Percentiles rank a stretch among this genome's conserved stretches.
Evolutionary conservation across 768 basidiomycete genomes (phyloP).

Genomic region (Austroboletus eburneus): DNA sequence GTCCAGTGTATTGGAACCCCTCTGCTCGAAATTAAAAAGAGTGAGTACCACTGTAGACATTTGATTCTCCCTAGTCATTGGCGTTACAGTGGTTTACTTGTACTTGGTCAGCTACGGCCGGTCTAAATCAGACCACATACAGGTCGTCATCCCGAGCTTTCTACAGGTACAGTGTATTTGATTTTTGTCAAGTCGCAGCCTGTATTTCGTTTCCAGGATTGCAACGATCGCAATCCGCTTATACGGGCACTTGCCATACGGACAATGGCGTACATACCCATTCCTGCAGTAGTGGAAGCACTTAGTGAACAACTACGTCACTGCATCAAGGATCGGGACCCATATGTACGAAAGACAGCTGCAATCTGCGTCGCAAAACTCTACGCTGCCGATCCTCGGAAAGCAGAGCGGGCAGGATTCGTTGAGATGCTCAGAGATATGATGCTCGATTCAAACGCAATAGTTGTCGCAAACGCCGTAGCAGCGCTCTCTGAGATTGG

Average conservation of each 20-base stretch:
- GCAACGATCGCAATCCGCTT: slow-evolving; percentile 92
- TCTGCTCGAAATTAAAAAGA: slow-evolving; percentile 97
- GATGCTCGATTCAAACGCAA: slow-evolving; percentile 90
- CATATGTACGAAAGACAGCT: slow-evolving; percentile 98
- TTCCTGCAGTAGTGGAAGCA: slow-evolving; percentile 80
- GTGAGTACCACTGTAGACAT: slow-evolving; percentile 41
- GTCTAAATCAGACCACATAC: slow-evolving; percentile 89
- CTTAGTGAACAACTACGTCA: slow-evolving; percentile 89
- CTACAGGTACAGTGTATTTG: slow-evolving; percentile 56
- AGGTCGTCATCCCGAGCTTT: slow-evolving; percentile 86
- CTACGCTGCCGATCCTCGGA: slow-evolving; percentile 81
- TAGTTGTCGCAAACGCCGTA: slow-evolving; percentile 95
- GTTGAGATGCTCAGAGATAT: slow-evolving; percentile 89
- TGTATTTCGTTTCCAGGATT: slow-evolving; percentile 58
- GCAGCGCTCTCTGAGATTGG: slow-evolving; percentile 96
- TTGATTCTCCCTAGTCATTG: slow-evolving; percentile 1
- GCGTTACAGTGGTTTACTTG: slow-evolving; percentile 84
- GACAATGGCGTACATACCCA: slow-evolving; percentile 98
- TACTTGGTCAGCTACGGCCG: slow-evolving; percentile 97
- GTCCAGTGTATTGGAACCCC: slow-evolving; percentile 95
- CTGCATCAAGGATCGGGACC: slow-evolving; percentile 89
- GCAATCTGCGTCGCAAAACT: slow-evolving; percentile 97
- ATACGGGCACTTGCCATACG: slow-evolving; percentile 96
- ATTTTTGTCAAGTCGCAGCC: slow-evolving; percentile 7
- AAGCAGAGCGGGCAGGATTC: slow-evolving; percentile 87